Base-by-base conservation (phyloP, 202 grass and related monocot genomes). In the Schoenoplectus triqueter region DNA sequence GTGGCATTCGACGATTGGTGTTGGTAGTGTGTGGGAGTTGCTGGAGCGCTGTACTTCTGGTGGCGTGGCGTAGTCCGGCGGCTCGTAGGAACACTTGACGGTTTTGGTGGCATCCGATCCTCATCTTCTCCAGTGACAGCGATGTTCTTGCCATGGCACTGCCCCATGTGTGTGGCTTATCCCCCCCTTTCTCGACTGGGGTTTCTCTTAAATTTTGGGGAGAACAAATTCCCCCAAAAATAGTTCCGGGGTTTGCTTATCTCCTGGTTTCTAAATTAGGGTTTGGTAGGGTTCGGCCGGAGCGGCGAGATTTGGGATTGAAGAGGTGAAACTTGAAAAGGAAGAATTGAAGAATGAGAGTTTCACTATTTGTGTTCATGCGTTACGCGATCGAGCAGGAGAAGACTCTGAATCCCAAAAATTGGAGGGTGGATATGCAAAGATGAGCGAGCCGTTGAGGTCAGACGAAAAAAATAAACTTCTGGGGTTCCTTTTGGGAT, bases 101-200 rank as follows among this genome's bases (percentile, higher is more conserved):
- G 87, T 1, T 85, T 82, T 11, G 85, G 95, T 61, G 73, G 86
- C 66, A 86, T 46, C 10, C 75, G 22, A 15, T 82, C 84, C 45
- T 68, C 87, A 55, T 39, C 14, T 0, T 83, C 89, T 68, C 88
- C 90, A 0, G 65, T 82, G 31, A 45, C 84, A 2, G 81, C 72
- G 40, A 64, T 80, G 83, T 88, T 89, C 87, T 90, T 98, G 10
- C 95, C 92, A 87, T 95, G 89, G 91, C 95, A 98, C 88, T 93
- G 89, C 70, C 95, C 95, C 95, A 95, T 98, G 79, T 84, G 66
- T 41, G 2, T 22, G 3, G 31, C 82, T 54, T 21, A 69, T 61
- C 54, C 42, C 39, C 31, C 31, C 39, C 49, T 7, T 10, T 40
- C n/a, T 66, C n/a, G 14, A 83, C 45, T 71, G 49, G 22, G 62